Conservation (phyloP, 345 rosid species). For the Ceriops tagal region DNA sequence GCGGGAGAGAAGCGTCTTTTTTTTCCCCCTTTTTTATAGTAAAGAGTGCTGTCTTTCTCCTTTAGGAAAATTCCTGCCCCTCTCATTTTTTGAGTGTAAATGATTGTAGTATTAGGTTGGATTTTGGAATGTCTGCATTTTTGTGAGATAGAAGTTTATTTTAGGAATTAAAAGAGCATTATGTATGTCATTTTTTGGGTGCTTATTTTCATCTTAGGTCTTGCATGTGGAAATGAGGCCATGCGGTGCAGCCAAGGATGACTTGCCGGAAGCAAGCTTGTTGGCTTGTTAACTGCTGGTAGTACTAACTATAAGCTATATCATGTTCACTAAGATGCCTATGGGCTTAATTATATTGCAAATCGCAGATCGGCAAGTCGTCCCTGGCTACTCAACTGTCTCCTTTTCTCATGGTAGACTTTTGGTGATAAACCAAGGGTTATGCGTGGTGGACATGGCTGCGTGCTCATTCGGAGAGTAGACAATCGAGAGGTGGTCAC, state of each 20-base stretch:
- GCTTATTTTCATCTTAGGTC: slow-evolving; percentile 42
- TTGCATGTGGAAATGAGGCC: slow-evolving; percentile 53
- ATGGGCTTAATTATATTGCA: not conserved
- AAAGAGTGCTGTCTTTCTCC: slow-evolving; percentile 25
- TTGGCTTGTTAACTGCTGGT: not conserved
- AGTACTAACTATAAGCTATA: not conserved
- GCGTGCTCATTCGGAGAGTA: too few species aligned
- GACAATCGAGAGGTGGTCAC: too few species aligned
- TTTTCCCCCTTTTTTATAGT: not conserved
- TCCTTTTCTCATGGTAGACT: slow-evolving; percentile 58
- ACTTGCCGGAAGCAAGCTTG: slow-evolving; percentile 53
- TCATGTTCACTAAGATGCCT: not conserved
- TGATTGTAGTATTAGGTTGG: slow-evolving; percentile 7
- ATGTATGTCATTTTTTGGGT: not conserved
- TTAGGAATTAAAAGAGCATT: too few species aligned
- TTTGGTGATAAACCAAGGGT: slow-evolving; percentile 28
- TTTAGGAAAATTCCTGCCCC: slow-evolving; percentile 23
- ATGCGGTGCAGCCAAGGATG: slow-evolving; percentile 74
- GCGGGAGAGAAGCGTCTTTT: not conserved
- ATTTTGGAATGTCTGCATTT: slow-evolving; percentile 4
- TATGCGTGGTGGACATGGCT: too few species aligned
- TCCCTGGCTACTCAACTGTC: slow-evolving; percentile 51
- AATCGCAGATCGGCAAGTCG: slow-evolving; percentile 44
- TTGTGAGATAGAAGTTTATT: too few species aligned
- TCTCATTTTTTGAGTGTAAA: not conserved